phyloP scores from a whole-genome alignment of 2,329 filamentous ascomycete genomes.

The Kalaharituber pfeilii region DNA sequence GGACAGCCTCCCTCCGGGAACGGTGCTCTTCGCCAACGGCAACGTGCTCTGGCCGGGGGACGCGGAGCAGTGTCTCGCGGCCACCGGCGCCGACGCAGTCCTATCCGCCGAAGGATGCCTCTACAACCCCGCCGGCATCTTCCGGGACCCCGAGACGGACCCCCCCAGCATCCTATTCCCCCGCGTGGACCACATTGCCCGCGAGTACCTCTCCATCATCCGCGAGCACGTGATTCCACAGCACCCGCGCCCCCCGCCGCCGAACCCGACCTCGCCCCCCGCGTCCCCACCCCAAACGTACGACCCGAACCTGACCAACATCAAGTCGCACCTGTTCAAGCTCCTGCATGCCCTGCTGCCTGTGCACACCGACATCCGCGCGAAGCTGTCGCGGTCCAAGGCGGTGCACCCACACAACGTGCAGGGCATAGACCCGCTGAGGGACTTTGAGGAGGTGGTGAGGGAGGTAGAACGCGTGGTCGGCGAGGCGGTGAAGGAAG shows the following conservation, averaged over 20 bases:
- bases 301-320: conserved; percentile 50
- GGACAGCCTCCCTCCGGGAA: conserved; percentile 66
- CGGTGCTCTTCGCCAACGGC: conserved; percentile 91
- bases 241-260: conserved; percentile 39
- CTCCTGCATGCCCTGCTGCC: conserved; percentile 68
- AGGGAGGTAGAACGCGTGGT: conserved; percentile 61
- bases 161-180: conserved; percentile 45
- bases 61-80: conserved; percentile 57
- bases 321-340: conserved; percentile 89
- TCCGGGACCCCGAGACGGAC: conserved; percentile 45
- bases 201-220: conserved; percentile 81
- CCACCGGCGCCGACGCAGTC: conserved; percentile 74
- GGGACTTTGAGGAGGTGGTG: conserved; percentile 60
- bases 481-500: conserved; percentile 45
- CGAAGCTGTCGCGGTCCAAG: conserved; percentile 54
- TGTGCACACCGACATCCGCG: conserved; percentile 64
- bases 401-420: conserved; percentile 41
- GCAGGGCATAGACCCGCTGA: conserved; percentile 28
- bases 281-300: conserved; percentile 43
- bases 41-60: conserved; percentile 74
- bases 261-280: conserved; percentile 50
- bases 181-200: conserved; percentile 69
- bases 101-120: conserved; percentile 96
- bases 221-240: conserved; percentile 50
- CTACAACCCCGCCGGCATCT: conserved; percentile 66